Evolutionary conservation across 2,329 filamentous ascomycete species (phyloP), one percentile per base, ranked within the genome.

Genomic region (Ascochyta rabiei): DNA sequence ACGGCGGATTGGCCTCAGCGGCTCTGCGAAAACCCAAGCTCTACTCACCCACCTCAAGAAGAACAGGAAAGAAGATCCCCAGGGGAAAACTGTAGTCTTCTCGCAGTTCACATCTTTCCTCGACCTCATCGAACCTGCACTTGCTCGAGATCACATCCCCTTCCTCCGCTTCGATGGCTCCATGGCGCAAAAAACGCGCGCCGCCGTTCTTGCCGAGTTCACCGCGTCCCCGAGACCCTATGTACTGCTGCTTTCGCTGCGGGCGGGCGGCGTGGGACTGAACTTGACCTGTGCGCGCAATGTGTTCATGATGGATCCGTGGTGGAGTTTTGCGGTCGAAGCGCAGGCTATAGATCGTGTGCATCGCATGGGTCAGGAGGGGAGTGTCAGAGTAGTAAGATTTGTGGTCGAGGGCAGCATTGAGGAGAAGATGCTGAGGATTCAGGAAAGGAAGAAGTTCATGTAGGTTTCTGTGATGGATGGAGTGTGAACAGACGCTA

Each of bases 231-330:
- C 59, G 2, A 85, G 83, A 43, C 90, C 91, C 21, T 84, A 84
- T 2, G 85, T 99, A 1, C 79, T 99, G 4, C 81, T 99, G 1
- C 84, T 99, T 46, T 93, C 89, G 65, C 80, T 99, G 51, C 84
- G 91, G 18, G 95, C 96, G 0, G 95, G 96, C 4, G 96, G 95
- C 21, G 95, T 99, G 0, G 95, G 95, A 0, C 81, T 99, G 38
- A 99, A 99, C 70, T 77, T 99, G 57, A 98, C 93, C 0, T 88
- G 87, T 62, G 95, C 95, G 6, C 91, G 88, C 60, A 82, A 90
- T 48, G 96, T 99, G 5, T 99, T 89, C 78, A 96, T 99, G 90
- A 98, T 99, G 95, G 95, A 99, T 75, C 95, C 95, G 0, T 99
- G 95, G 95, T 99, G 95, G 95, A 96, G 90, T 71, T 99, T 93